Conservation (phyloP, 805 yeast species). For the Candida orba region DNA sequence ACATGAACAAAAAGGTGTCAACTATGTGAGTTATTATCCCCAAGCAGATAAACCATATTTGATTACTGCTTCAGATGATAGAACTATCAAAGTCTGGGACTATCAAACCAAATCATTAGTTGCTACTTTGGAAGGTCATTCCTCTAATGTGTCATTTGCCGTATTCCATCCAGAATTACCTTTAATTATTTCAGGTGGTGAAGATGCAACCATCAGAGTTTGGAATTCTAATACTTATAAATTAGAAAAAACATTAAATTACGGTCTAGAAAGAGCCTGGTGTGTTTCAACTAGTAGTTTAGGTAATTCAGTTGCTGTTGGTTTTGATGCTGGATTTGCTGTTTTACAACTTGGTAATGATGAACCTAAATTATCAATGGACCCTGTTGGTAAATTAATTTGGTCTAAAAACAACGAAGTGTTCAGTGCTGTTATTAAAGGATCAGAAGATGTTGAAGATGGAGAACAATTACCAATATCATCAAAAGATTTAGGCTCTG, state of each 20-base stretch:
- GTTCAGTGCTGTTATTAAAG: slow-evolving; percentile 73
- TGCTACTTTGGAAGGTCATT: slow-evolving; percentile 90
- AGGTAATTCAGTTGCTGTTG: slow-evolving; percentile 78
- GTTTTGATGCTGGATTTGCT: slow-evolving; percentile 93
- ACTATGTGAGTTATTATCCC: slow-evolving; percentile 94
- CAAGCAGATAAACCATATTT: slow-evolving; percentile 95
- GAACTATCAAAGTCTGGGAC: slow-evolving; percentile 87
- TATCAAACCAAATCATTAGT: slow-evolving; percentile 95
- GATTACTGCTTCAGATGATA: slow-evolving; percentile 86
- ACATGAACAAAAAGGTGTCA: slow-evolving; percentile 90
- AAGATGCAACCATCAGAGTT: slow-evolving; percentile 87
- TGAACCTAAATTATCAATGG: slow-evolving; percentile 91
- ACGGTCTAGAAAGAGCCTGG: slow-evolving; percentile 96
- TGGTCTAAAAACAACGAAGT: slow-evolving; percentile 86
- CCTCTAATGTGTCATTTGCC: slow-evolving; percentile 93
- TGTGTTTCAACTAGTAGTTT: slow-evolving; percentile 70
- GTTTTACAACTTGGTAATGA: slow-evolving; percentile 87
- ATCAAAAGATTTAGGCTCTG: slow-evolving; percentile 87
- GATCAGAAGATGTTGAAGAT: slow-evolving; percentile 59
- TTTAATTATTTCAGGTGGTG: slow-evolving; percentile 89
- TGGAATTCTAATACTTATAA: slow-evolving; percentile 96
- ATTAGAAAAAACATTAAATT: slow-evolving; percentile 84
- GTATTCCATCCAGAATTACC: slow-evolving; percentile 98
- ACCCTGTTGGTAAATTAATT: slow-evolving; percentile 82
- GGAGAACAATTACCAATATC: slow-evolving; percentile 74